Percentiles rank a stretch among this genome's conserved stretches.
Evolutionary conservation across 75 land plant genomes (phyloP).

Genomic region (Adiantum capillusveneris): DNA sequence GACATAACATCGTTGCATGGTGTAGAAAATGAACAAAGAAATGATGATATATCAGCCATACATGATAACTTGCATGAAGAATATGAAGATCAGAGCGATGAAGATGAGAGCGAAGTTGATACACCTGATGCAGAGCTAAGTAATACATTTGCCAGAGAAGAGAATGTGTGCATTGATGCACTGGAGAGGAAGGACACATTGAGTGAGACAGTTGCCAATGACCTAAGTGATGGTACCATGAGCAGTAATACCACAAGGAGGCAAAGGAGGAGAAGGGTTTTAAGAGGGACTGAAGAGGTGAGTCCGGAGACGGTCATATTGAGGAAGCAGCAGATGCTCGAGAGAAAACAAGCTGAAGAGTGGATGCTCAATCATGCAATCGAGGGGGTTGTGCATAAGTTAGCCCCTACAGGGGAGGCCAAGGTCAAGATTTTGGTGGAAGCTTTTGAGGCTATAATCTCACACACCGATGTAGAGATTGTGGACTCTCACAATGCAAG

Average conservation of each 20-base stretch:
- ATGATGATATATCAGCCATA: no score
- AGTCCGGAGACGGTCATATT: conserved; percentile 8
- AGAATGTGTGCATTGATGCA: no score
- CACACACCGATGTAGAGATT: conserved; percentile 1
- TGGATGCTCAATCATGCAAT: conserved; percentile 31
- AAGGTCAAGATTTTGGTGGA: conserved; percentile 30
- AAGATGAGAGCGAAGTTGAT: neutral
- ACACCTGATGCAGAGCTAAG: neutral
- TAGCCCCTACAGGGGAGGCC: conserved; percentile 15
- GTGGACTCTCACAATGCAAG: no score
- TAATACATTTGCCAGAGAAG: neutral
- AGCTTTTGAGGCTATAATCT: conserved; percentile 29
- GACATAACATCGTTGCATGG: no score
- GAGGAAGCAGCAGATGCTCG: conserved; percentile 10
- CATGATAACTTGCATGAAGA: no score
- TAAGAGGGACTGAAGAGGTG: neutral
- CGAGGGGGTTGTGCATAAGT: conserved; percentile 29
- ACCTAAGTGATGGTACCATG: neutral
- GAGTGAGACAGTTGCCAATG: neutral
- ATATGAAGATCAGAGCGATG: neutral
- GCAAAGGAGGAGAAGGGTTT: neutral
- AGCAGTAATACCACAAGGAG: neutral
- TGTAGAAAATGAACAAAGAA: no score
- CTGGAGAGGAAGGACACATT: no score
- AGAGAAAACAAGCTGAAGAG: conserved; percentile 21